Evolutionary conservation across 352 stramenopile genomes (phyloP).

Genomic region (Phytopythium vexans): DNA sequence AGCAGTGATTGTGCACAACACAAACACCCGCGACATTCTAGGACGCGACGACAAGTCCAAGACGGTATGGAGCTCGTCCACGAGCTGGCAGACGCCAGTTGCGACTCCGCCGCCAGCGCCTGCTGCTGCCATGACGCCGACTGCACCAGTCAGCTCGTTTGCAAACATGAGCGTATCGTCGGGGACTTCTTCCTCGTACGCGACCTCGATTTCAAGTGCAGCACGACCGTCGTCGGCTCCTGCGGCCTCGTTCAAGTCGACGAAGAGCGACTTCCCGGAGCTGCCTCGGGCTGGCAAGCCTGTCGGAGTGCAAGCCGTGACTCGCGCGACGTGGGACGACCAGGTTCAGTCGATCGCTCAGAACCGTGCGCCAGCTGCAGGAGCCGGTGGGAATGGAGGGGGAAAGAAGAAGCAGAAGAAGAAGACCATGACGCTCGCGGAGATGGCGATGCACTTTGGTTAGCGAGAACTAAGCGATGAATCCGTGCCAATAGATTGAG

Average conservation of each 20-base stretch:
- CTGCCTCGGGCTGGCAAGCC: slow-evolving; percentile 53
- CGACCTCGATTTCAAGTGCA: slow-evolving; percentile 3
- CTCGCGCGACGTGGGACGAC: slow-evolving; percentile 79
- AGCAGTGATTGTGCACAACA: slow-evolving; percentile 61
- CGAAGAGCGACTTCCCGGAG: slow-evolving; percentile 76
- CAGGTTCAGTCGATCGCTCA: slow-evolving; percentile 71
- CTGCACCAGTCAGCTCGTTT: slow-evolving; percentile 48
- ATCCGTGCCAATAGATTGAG: slow-evolving; percentile 2
- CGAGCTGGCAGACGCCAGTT: slow-evolving; percentile 44
- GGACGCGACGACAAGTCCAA: slow-evolving; percentile 32
- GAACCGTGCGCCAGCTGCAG: slow-evolving; percentile 22
- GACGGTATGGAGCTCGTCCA: slow-evolving; percentile 49
- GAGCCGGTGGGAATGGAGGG: slow-evolving; percentile 10
- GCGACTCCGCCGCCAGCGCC: slow-evolving; percentile 13
- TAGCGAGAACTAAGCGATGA: slow-evolving; percentile 20
- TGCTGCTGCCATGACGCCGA: slow-evolving; percentile 58
- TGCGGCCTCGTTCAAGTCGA: slow-evolving; percentile 30
- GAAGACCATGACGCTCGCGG: slow-evolving; percentile 72
- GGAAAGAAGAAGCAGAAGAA: slow-evolving; percentile 85
- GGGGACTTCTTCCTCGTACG: slow-evolving; percentile 25
- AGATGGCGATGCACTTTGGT: slow-evolving; percentile 81
- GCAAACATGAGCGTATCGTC: slow-evolving; percentile 33
- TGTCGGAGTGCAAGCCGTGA: slow-evolving; percentile 70
- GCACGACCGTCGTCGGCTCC: slow-evolving; percentile 12
- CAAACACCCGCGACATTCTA: slow-evolving; percentile 36